Evolutionary conservation across 306 rosid species (phyloP), one percentile per base, ranked within the genome.

Genomic region (Pterocarpus macrocarpus): DNA sequence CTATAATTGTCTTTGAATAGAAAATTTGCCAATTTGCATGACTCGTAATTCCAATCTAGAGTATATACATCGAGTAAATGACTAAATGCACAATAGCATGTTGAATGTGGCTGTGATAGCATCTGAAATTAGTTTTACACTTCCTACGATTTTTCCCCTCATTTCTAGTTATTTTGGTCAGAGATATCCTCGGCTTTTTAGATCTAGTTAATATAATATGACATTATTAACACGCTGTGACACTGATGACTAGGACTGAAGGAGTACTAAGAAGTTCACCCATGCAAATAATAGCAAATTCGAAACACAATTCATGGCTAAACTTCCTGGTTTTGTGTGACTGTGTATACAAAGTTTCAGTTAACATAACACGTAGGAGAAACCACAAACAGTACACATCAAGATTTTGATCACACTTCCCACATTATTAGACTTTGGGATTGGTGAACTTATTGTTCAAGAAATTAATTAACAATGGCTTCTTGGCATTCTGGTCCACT

Each of bases 401-500:
- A 33, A 75, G 1, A 32, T 59, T 22, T 22, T 22, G 28, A 22
- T 22, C 28, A 22, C 28, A 22, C 28, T 22, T 22, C 28, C 28
- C 28, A 22, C 28, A 22, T 22, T 22, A 22, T 22, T 22, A 22
- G 28, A 22, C 28, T 22, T 22, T 22, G 28, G 28, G 28, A 22
- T 22, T 22, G 28, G 28, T 22, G 28, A 22, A 22, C 28, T 22
- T 22, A 43, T 62, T 45, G 71, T 68, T 68, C 39, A 2, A 69
- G 53, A 45, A 45, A 28, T 69, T 17, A 45, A 28, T 69, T 17
- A 32, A 57, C 38, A 5, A 79, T 79, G 82, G 76, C 62, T 79
- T 69, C 82, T 57, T 79, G 82, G 82, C 16, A 45, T 58, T 79
- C 82, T 0, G 4, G 3, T 32, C 50, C 52, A 69, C 57, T 69